A percentile compares a stretch with the other conserved stretches of the same genome.
Conservation (phyloP, 805 yeast genomes). For the Candida insectorum region DNA sequence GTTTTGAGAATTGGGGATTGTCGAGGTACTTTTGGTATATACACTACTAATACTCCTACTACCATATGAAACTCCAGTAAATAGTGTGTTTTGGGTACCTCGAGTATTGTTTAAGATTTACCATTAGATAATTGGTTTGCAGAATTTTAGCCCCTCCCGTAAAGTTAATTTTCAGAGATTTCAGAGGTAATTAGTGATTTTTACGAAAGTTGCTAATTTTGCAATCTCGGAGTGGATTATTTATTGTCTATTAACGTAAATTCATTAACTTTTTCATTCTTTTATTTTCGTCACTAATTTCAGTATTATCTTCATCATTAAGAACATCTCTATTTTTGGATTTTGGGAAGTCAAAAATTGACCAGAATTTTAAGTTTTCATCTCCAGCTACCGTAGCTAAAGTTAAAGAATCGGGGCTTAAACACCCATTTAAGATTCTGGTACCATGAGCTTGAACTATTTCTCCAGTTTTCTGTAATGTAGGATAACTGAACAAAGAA, state of each 20-base stretch:
- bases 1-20: too few relatives aligned
- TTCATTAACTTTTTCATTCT: conserved; percentile 25
- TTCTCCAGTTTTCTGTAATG: conserved; percentile 83
- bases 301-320: conserved; percentile 12
- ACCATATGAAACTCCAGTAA: too few relatives aligned
- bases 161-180: too few relatives aligned
- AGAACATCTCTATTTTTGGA: conserved; percentile 9
- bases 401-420: conserved; percentile 88
- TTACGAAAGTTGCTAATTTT: too few relatives aligned
- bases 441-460: conserved; percentile 85
- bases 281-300: conserved; percentile 17
- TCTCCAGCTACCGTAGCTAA: conserved; percentile 95
- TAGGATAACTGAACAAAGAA: conserved; percentile 80
- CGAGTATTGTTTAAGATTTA: too few relatives aligned
- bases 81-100: too few relatives aligned
- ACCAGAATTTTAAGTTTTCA: conserved; percentile 94
- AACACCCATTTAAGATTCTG: conserved; percentile 74
- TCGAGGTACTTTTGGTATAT: too few relatives aligned
- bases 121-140: background rate
- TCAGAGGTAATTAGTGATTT: too few relatives aligned
- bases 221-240: too few relatives aligned
- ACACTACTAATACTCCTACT: too few relatives aligned
- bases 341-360: conserved; percentile 63
- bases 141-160: too few relatives aligned
- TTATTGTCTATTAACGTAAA: conserved; percentile 14